Evolutionary conservation across 2,329 filamentous ascomycete species (phyloP), one percentile per base, ranked within the genome.

Genomic region (Fusarium bulbicola): DNA sequence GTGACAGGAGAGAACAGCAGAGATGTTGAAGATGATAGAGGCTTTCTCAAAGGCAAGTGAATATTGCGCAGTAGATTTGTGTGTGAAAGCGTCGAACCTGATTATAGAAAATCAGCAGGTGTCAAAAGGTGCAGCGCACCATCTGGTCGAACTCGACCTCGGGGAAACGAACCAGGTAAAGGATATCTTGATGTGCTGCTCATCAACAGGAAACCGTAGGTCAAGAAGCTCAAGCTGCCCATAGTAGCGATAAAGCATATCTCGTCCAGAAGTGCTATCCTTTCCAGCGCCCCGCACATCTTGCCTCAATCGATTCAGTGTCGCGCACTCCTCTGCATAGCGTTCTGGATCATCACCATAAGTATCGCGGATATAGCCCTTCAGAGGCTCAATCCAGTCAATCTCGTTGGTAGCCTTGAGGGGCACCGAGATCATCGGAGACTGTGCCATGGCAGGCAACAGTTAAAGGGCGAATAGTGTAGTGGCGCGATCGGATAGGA

Each of bases 11-110:
- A 99, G 88, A 32, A 98, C 95, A 75, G 96, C 95, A 42, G 95
- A 97, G 75, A 99, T 99, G 83, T 99, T 99, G 88, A 99, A 99
- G 79, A 99, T 98, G 80, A 99, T 97, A 77, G 95, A 98, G 20
- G 96, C 96, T 81, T 99, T 99, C 82, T 99, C 96, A 81, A 97
- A 99, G 53, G 96, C 96, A 53, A 99, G 88, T 13, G 95, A 98
- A 85, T 97, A 98, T 82, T 99, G 96, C 8, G 95, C 92, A 9
- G 96, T 99, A n/a, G 95, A 89, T 80, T 98, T 98, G 82, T 97
- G 95, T 49, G 96, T 99, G 81, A 99, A 99, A n/a, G 97, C 96
- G 82, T 99, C 96, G 84, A 97, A 98, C 95, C 95, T 97, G 79
- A 8, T 60, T 16, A n/a, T 16, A 21, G 5, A 39, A 43, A 30